phyloP scores from a whole-genome alignment of 768 basidiomycete species.

The Amanita phalloides region DNA sequence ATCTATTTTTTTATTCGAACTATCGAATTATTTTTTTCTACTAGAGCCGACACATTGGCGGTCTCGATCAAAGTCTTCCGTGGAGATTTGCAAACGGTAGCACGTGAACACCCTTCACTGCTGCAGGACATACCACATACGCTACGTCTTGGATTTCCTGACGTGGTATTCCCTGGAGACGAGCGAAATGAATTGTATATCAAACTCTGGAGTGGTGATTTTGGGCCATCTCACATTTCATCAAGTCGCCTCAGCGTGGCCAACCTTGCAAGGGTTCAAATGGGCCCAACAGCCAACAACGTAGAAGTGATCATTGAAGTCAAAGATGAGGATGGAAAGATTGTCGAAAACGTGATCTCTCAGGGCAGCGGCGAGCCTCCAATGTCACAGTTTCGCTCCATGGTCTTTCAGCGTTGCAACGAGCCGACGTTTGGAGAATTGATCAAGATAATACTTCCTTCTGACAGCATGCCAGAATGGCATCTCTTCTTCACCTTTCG shows the following conservation, averaged over 20 bases:
- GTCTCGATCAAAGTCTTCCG: slow-evolving; percentile 81
- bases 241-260: slow-evolving; percentile 48
- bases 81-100: slow-evolving; percentile 65
- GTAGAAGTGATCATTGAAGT: slow-evolving; percentile 92
- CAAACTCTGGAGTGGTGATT: slow-evolving; percentile 93
- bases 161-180: slow-evolving; percentile 90
- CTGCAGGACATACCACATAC: slow-evolving; percentile 77
- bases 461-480: slow-evolving; percentile 59
- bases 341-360: slow-evolving; percentile 63
- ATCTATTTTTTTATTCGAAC: neutral
- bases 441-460: slow-evolving; percentile 75
- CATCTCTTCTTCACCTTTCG: slow-evolving; percentile 94
- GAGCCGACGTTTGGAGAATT: slow-evolving; percentile 91
- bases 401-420: slow-evolving; percentile 82
- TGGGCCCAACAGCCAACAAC: slow-evolving; percentile 48
- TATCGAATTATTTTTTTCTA: slow-evolving; percentile 4
- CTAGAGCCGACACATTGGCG: slow-evolving; percentile 78
- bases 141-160: slow-evolving; percentile 85
- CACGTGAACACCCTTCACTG: slow-evolving; percentile 76
- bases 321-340: slow-evolving; percentile 55
- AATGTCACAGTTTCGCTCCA: slow-evolving; percentile 75
- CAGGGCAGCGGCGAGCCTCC: slow-evolving; percentile 80
- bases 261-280: slow-evolving; percentile 46
- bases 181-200: slow-evolving; percentile 92
- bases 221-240: slow-evolving; percentile 41